A percentile compares a stretch with the other conserved stretches of the same genome.
phyloP scores from a whole-genome alignment of 768 basidiomycete species.

The Gautieria morchelliformis region DNA sequence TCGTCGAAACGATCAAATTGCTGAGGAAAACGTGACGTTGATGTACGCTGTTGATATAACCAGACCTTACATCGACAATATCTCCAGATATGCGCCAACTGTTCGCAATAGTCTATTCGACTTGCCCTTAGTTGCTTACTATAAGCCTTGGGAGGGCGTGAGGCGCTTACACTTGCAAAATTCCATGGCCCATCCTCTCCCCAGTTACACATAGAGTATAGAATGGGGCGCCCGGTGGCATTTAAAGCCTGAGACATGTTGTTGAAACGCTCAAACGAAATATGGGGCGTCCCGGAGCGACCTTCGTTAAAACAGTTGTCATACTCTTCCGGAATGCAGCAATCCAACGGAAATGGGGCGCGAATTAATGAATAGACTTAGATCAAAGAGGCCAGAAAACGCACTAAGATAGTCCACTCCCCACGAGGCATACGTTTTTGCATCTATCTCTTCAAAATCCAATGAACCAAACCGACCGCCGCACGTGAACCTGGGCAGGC shows the following conservation, averaged over 20 bases:
- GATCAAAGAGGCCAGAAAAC: background rate
- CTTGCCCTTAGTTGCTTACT: no score
- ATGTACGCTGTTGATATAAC: background rate
- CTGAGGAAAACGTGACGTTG: slow-evolving; percentile 11
- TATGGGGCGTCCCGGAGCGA: slow-evolving; percentile 23
- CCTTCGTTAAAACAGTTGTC: slow-evolving; percentile 35
- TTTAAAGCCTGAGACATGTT: slow-evolving; percentile 30
- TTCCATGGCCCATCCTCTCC: slow-evolving; percentile 33
- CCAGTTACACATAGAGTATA: slow-evolving; percentile 33
- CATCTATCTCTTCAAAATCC: slow-evolving; percentile 31
- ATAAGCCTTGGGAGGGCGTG: slow-evolving; percentile 3
- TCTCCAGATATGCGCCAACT: slow-evolving; percentile 19
- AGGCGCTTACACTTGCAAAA: slow-evolving; percentile 19
- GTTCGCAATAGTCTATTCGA: slow-evolving; percentile 16
- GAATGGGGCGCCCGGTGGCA: slow-evolving; percentile 29
- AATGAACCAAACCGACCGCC: slow-evolving; percentile 29
- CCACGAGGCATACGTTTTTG: slow-evolving; percentile 31
- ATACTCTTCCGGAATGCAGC: slow-evolving; percentile 17
- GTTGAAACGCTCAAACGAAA: slow-evolving; percentile 27
- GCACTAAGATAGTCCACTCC: slow-evolving; percentile 29
- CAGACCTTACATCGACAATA: slow-evolving; percentile 10
- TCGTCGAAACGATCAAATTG: slow-evolving; percentile 26
- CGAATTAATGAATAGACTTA: background rate
- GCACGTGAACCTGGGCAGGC: slow-evolving; percentile 22
- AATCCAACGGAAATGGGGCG: no score